Conservation (phyloP, 805 yeast species). For the Nematodospora valgi region DNA sequence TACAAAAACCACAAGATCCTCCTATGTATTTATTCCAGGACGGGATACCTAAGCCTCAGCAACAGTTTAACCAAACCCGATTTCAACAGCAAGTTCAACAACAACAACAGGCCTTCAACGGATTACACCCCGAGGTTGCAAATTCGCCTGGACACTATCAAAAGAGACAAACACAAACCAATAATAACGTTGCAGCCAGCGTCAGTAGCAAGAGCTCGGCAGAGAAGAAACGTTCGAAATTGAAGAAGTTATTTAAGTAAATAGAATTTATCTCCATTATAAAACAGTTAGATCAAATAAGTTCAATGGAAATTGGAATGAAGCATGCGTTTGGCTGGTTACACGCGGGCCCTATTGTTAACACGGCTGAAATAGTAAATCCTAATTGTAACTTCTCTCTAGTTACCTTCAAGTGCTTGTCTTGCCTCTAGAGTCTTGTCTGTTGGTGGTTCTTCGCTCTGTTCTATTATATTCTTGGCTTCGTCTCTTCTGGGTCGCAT, state of each 20-base stretch:
- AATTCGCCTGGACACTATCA: conserved; percentile 28
- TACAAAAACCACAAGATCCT: conserved; percentile 30
- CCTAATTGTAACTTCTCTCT: too few species aligned
- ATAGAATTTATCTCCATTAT: too few species aligned
- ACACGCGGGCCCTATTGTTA: too few species aligned
- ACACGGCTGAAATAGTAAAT: too few species aligned
- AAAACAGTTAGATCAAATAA: too few species aligned
- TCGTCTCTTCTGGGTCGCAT: too few species aligned
- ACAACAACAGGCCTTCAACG: conserved; percentile 7
- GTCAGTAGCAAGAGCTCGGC: not conserved
- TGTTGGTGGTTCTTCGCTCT: too few species aligned
- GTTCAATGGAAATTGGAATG: too few species aligned
- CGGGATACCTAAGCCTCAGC: conserved; percentile 15
- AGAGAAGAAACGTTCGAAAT: conserved; percentile 44
- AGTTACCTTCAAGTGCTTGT: too few species aligned
- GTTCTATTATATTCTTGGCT: too few species aligned
- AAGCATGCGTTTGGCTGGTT: too few species aligned
- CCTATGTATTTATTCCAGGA: conserved; percentile 44
- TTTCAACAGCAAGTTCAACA: conserved; percentile 11
- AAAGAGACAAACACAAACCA: conserved; percentile 12
- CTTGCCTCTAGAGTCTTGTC: too few species aligned
- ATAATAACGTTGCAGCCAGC: not conserved
- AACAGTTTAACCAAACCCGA: conserved; percentile 4
- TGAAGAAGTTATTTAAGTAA: conserved; percentile 43
- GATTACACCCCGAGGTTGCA: not conserved